phyloP scores from a whole-genome alignment of 352 stramenopile species.

The Pythium insidiosum region DNA sequence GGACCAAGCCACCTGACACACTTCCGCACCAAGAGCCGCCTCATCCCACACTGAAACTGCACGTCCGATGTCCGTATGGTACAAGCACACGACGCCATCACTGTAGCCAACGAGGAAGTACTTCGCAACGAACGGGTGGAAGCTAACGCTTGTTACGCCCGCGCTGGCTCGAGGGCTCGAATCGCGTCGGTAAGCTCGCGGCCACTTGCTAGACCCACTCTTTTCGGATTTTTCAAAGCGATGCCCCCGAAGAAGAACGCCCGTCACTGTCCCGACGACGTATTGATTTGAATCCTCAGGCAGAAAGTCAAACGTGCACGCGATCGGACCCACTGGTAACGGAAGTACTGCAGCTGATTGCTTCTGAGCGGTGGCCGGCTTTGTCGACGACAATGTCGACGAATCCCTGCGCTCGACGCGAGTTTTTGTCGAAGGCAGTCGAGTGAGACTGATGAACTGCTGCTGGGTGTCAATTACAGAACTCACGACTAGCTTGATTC shows the following conservation, averaged over 20 bases:
- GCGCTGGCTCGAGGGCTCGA: background rate
- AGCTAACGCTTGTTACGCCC: slow-evolving; percentile 36
- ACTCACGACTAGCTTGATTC: slow-evolving; percentile 61
- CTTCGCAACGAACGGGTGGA: slow-evolving; percentile 30
- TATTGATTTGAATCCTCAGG: slow-evolving; percentile 52
- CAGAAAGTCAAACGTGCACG: slow-evolving; percentile 39
- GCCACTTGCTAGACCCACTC: background rate
- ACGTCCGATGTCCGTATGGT: slow-evolving; percentile 21
- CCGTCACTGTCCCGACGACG: slow-evolving; percentile 4
- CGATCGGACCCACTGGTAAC: slow-evolving; percentile 28
- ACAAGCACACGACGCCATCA: slow-evolving; percentile 49
- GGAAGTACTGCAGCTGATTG: background rate
- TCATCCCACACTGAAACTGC: slow-evolving; percentile 51
- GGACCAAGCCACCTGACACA: slow-evolving; percentile 42
- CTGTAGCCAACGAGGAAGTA: slow-evolving; percentile 67
- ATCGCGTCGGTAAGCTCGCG: background rate
- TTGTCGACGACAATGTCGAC: background rate
- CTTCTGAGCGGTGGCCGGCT: slow-evolving; percentile 1
- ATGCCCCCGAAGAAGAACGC: slow-evolving; percentile 20
- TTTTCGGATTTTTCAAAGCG: slow-evolving; percentile 23
- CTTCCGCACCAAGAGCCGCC: slow-evolving; percentile 26
- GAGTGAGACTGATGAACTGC: slow-evolving; percentile 23
- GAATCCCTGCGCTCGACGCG: background rate
- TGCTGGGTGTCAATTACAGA: slow-evolving; percentile 49
- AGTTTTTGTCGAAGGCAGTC: background rate